Evolutionary conservation across 2,329 filamentous ascomycete genomes (phyloP), one percentile per base, ranked within the genome.

Genomic region (Fusarium pseudocircinatum): DNA sequence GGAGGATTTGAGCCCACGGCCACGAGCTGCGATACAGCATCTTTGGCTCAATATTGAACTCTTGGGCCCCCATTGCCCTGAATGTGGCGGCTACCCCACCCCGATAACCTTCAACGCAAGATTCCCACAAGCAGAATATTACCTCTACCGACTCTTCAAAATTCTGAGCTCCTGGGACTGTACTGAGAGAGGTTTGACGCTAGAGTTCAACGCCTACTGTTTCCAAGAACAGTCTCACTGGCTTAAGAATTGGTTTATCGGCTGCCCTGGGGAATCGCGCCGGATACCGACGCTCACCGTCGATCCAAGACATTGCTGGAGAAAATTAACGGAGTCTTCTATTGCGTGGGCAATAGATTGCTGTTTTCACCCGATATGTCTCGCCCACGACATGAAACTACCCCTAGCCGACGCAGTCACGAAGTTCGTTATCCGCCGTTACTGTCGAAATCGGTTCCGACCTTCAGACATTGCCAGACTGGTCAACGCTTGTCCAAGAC

Each of bases 11-110:
- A 42, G 40, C 6, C 8, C 40, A 24, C 40, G 16, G n/a, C 40
- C n/a, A 16, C 40, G 40, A n/a, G 40, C 40, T 42, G n/a, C 40
- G 15, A 42, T 42, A 42, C 14, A 42, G n/a, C 40, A 16, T 12
- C 40, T 42, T 42, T 16, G 40, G 40, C 9, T 42, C 14, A 24
- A 42, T 3, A 16, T 42, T 10, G 40, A 42, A 42, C n/a, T 42
- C n/a, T 7, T 4, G 4, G 15, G 9, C 40, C 7, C 40, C 40
- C 0, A 11, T 4, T 42, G 40, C 40, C n/a, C 1, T 1, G 14
- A 42, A 11, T 42, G 39, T n/a, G 4, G 14, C 22, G 22, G 11
- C 39, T 7, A n/a, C 6, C 22, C 22, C 18, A 32, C 13, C 32
- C 32, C 39, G 13, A 14, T 14, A 13, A 13, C 6, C 20, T 7